Base-by-base conservation (phyloP, 345 rosid genomes). In the Aethionema arabicum region DNA sequence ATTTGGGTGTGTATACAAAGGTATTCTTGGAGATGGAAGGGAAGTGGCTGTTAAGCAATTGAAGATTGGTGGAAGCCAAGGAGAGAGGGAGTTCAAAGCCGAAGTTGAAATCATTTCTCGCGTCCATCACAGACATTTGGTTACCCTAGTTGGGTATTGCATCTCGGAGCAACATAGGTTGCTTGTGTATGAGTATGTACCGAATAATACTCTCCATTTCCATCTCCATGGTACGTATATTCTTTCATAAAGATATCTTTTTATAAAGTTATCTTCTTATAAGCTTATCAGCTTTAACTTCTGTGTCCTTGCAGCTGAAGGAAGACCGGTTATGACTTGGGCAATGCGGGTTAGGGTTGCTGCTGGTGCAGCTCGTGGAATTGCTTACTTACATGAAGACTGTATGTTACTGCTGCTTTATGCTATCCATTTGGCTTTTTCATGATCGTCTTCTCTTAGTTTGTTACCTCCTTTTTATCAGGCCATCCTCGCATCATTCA, bases 401-500 rank as follows among this genome's bases (percentile, higher is more conserved):
- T 93, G 99, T 93, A 90, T 81, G 51, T 61, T 74, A 52, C 73
- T 72, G 50, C 38, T 73, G 55, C 38, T 64, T 56, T 45, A 32
- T 56, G 33, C 6, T 31, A 8, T 54, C 53, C 9, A 14, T 55
- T 58, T 33, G 7, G 5, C 46, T 62, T 44, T 37, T 30, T 4
- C 3, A 11, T 14, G 61, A 50, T 56, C 6, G 31, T n/a, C 5
- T 30, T 12, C 37, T 5, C 31, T 32, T 11, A 12, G 21, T 9
- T 10, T 43, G 33, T 11, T 27, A 29, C 14, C 6, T 31, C 44
- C 59, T 41, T 29, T 47, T 12, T 48, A 49, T 72, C 80, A 93
- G 99, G 99, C 56, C 97, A 87, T 80, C 99, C 99, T 35, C 96
- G 99, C 40, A 90, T 93, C 53, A 90, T 93, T 75, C 97, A 93